Evolutionary conservation across 805 yeast genomes (phyloP).

Genomic region (Lipomyces sp.): DNA sequence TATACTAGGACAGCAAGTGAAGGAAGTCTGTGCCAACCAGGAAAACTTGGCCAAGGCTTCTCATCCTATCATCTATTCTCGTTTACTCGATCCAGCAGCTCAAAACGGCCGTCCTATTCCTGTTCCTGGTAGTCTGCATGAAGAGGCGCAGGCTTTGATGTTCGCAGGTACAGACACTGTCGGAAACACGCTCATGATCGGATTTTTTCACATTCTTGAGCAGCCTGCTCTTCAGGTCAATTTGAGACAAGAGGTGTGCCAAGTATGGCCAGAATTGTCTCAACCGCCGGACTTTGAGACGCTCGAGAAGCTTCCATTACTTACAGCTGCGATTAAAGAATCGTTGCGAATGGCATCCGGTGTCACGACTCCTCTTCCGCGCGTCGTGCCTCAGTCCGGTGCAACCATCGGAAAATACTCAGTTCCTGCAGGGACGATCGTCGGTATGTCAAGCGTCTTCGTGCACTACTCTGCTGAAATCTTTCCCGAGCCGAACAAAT

Average conservation of each 20-base stretch:
- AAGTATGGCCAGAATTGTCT: conserved; percentile 1
- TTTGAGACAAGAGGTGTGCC: background rate
- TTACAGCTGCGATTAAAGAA: conserved; percentile 2
- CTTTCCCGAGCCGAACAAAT: background rate
- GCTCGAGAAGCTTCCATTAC: background rate
- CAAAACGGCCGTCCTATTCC: background rate
- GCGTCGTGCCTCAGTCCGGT: background rate
- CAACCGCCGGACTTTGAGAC: conserved; percentile 2
- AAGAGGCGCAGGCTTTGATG: background rate
- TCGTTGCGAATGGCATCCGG: conserved; percentile 2
- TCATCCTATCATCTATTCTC: conserved; percentile 1
- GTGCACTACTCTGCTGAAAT: conserved; percentile 2
- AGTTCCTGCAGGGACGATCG: conserved; percentile 1
- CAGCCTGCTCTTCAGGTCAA: conserved; percentile 2
- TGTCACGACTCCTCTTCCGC: background rate
- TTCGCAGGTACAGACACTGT: background rate
- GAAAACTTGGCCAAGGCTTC: background rate
- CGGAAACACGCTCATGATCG: conserved; percentile 3
- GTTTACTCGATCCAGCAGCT: background rate
- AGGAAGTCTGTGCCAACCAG: background rate
- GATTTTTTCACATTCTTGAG: background rate
- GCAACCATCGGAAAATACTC: background rate
- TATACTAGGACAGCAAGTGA: conserved; percentile 1
- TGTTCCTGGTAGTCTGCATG: background rate
- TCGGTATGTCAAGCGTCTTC: conserved; percentile 2